Conservation (phyloP, 2,329 filamentous ascomycete genomes). For the Alternaria longipes region DNA sequence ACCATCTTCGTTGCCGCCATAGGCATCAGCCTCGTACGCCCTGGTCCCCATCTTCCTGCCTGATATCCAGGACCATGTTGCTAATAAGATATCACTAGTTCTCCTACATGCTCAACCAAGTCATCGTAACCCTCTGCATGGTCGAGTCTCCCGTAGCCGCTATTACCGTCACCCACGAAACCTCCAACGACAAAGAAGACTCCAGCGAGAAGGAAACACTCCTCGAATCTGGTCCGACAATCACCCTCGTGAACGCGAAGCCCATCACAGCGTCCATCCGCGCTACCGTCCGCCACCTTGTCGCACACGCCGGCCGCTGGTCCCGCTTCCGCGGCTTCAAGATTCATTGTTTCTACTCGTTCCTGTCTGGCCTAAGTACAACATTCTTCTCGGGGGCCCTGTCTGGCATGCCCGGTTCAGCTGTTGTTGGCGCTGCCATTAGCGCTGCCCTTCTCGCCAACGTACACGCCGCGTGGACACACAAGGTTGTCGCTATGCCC, state of each 20-base stretch:
- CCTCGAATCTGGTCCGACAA: conserved; percentile 52
- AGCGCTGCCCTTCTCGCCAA: conserved; percentile 71
- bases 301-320: conserved; percentile 68
- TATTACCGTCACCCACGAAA: conserved; percentile 58
- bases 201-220: conserved; percentile 43
- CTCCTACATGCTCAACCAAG: conserved; percentile 66
- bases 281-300: conserved; percentile 68
- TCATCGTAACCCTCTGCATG: conserved; percentile 70
- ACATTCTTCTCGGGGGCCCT: conserved; percentile 57
- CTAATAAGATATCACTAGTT: conserved; percentile 30
- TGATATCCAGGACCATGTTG: not conserved
- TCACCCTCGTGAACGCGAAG: conserved; percentile 59
- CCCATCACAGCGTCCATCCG: conserved; percentile 70
- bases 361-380: conserved; percentile 50
- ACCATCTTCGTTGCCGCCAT: conserved; percentile 55
- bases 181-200: conserved; percentile 54
- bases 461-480: conserved; percentile 81
- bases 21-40: conserved; percentile 53
- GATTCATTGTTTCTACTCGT: conserved; percentile 54
- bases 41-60: not conserved
- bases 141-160: conserved; percentile 68
- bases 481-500: conserved; percentile 80
- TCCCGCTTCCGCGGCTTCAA: conserved; percentile 75
- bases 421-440: conserved; percentile 64
- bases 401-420: conserved; percentile 55